Percentiles rank a stretch among this genome's conserved stretches.
phyloP scores from a whole-genome alignment of 371 early-diverging fungal genomes.

The Mucor irregularis region DNA sequence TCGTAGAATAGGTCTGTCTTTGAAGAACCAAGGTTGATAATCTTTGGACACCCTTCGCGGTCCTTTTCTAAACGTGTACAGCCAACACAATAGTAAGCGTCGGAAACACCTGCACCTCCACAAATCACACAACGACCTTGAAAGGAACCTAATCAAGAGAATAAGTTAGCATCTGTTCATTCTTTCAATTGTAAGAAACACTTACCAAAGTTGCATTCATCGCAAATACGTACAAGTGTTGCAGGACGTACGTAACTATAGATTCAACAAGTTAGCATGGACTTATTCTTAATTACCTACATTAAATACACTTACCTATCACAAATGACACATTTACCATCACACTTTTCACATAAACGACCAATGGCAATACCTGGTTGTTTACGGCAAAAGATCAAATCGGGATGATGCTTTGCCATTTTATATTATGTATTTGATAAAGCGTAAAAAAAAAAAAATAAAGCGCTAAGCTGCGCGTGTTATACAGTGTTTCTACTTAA shows the following conservation, averaged over 20 bases:
- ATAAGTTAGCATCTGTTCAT: neutral
- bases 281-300: neutral
- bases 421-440: neutral
- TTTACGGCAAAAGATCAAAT: constrained; percentile 95
- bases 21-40: constrained; percentile 84
- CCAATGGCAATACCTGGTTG: constrained; percentile 96
- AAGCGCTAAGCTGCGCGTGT: neutral
- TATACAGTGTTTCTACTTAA: neutral
- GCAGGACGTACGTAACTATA: constrained; percentile 82
- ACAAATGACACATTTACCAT: constrained; percentile 95
- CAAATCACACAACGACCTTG: constrained; percentile 94
- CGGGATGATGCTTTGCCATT: constrained; percentile 91
- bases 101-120: constrained; percentile 90
- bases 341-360: constrained; percentile 93
- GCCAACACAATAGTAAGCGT: constrained; percentile 95
- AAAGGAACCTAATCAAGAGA: constrained; percentile 41
- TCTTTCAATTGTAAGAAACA: neutral
- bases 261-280: neutral
- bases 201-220: constrained; percentile 94
- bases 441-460: constrained; percentile 6
- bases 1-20: constrained; percentile 92
- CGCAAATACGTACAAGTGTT: constrained; percentile 90
- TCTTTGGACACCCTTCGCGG: constrained; percentile 97
- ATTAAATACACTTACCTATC: constrained; percentile 66
- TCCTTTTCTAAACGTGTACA: constrained; percentile 94